Percentiles rank a stretch among this genome's conserved stretches.
Conservation (phyloP, 257 asterid genomes). For the Craterostigma plantagineum region DNA sequence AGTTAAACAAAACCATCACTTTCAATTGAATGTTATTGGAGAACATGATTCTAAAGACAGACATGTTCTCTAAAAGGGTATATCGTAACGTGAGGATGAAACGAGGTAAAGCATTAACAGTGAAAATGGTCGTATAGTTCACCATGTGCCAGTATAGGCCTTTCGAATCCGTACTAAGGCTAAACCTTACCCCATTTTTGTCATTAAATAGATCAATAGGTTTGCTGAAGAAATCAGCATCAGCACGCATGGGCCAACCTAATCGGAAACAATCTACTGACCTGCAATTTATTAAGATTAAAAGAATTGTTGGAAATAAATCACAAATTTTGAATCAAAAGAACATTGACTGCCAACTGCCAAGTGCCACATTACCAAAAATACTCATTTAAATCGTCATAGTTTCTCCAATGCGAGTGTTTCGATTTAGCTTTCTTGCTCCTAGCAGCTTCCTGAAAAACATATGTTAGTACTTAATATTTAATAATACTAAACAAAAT, state of each 20-base stretch:
- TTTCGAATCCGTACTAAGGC: not conserved
- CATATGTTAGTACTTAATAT: not conserved
- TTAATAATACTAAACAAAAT: too few relatives aligned
- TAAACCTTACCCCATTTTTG: slow-evolving; percentile 61
- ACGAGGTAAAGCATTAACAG: slow-evolving; percentile 5
- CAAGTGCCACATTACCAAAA: slow-evolving; percentile 69
- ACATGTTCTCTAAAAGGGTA: too few relatives aligned
- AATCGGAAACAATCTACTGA: slow-evolving; percentile 94
- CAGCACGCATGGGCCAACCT: slow-evolving; percentile 99
- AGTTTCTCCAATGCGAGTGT: slow-evolving; percentile 98
- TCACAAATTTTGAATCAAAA: not conserved
- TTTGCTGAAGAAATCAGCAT: slow-evolving; percentile 89
- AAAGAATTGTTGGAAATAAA: slow-evolving; percentile 5
- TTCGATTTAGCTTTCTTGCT: slow-evolving; percentile 76
- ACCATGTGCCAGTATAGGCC: too few relatives aligned
- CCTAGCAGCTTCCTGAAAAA: slow-evolving; percentile 75
- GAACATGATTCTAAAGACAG: slow-evolving; percentile 4
- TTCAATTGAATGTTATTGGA: slow-evolving; percentile 7
- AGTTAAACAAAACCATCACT: not conserved
- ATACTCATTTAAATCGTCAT: slow-evolving; percentile 93
- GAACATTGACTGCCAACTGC: slow-evolving; percentile 6
- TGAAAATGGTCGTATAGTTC: too few relatives aligned
- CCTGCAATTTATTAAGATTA: slow-evolving; percentile 24
- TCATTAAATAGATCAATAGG: slow-evolving; percentile 31
- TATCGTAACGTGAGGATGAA: too few relatives aligned